Evolutionary conservation across 2,329 filamentous ascomycete species (phyloP).

Genomic region (Alternaria sp.): DNA sequence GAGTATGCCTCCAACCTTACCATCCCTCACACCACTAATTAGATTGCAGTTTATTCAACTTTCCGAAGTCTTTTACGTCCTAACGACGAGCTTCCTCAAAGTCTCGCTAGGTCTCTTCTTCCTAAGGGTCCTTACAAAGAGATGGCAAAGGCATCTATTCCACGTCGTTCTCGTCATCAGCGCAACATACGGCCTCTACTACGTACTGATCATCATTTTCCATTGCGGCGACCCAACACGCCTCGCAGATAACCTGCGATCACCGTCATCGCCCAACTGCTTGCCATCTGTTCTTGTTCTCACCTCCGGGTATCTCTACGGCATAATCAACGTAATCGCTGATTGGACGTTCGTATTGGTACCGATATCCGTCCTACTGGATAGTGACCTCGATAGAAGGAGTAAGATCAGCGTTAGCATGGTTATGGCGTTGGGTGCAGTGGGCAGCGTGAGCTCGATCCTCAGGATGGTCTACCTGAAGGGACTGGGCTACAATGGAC

Average conservation of each 20-base stretch:
- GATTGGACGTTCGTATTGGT: constrained; percentile 47
- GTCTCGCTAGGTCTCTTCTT: constrained; percentile 47
- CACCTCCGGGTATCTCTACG: constrained; percentile 39
- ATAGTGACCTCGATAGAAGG: constrained; percentile 53
- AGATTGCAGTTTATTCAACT: constrained; percentile 37
- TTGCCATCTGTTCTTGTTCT: constrained; percentile 32
- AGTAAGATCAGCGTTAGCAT: constrained; percentile 55
- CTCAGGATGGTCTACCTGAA: constrained; percentile 42
- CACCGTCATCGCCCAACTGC: constrained; percentile 21
- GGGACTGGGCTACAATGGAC: constrained; percentile 25
- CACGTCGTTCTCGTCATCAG: constrained; percentile 2
- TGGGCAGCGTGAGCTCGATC: constrained; percentile 41
- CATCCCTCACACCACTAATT: neutral
- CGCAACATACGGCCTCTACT: constrained; percentile 34
- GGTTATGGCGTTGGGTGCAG: constrained; percentile 53
- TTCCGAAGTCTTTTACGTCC: constrained; percentile 59
- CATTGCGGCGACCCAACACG: constrained; percentile 39
- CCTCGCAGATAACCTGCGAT: constrained; percentile 28
- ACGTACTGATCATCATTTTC: constrained; percentile 38
- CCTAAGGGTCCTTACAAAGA: constrained; percentile 40
- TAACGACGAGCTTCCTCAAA: constrained; percentile 58
- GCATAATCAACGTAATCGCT: constrained; percentile 39
- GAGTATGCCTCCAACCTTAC: neutral
- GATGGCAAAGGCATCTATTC: constrained; percentile 34
- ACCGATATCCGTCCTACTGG: constrained; percentile 41